Evolutionary conservation across 192 early-diverging fungal species (phyloP).

Genomic region (Backusella luteola): DNA sequence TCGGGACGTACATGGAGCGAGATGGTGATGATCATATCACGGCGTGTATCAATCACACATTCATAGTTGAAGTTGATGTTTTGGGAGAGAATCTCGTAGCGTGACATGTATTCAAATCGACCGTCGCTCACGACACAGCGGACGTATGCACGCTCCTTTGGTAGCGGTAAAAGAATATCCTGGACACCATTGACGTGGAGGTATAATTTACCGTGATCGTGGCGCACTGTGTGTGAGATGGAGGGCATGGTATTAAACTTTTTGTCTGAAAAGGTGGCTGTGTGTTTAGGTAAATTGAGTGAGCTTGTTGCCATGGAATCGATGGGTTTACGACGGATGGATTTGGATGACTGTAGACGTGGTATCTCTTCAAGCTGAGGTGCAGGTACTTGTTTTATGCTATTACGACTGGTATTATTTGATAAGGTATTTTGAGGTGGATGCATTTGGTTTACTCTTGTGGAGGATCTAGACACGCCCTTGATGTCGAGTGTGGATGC

Average conservation of each 20-base stretch:
- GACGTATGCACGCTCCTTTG: constrained; percentile 29
- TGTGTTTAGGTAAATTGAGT: background rate
- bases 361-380: constrained; percentile 7
- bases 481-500: background rate
- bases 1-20: constrained; percentile 31
- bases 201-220: constrained; percentile 32
- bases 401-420: background rate
- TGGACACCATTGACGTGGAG: constrained; percentile 26
- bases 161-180: constrained; percentile 31
- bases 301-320: background rate
- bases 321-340: background rate
- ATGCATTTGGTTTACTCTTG: background rate
- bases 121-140: constrained; percentile 35
- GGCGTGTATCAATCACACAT: constrained; percentile 30
- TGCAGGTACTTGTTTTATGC: background rate
- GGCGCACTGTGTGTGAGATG: background rate
- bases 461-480: background rate
- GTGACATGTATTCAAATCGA: constrained; percentile 30
- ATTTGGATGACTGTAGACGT: background rate
- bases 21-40: constrained; percentile 27
- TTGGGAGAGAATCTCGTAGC: constrained; percentile 19
- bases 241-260: background rate
- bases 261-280: background rate
- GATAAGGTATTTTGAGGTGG: constrained; percentile 2
- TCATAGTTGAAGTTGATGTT: constrained; percentile 31